phyloP scores from a whole-genome alignment of 2,329 filamentous ascomycete genomes.

The Fusarium anthophilum region DNA sequence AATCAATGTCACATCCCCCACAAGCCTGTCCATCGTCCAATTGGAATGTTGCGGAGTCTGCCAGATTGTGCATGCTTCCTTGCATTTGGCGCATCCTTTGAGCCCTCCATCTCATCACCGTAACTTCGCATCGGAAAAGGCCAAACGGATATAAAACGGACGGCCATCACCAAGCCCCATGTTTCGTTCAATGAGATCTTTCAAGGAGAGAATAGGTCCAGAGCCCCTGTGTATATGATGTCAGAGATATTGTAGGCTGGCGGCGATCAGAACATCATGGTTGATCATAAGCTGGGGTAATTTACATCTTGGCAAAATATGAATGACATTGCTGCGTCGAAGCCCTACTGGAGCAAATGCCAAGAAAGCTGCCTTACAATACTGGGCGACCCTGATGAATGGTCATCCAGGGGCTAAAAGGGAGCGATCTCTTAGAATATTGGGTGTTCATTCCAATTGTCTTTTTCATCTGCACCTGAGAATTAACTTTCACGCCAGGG shows the following conservation, averaged over 20 bases:
- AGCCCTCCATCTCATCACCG: neutral
- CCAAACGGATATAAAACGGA: neutral
- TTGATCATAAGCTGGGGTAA: neutral
- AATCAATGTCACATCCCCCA: neutral
- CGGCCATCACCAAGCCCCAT: neutral
- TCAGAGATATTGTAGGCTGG: constrained; percentile 8
- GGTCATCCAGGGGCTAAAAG: neutral
- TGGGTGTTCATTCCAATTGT: neutral
- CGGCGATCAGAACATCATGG: neutral
- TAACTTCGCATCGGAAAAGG: neutral
- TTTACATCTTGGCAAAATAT: neutral
- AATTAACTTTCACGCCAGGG: neutral
- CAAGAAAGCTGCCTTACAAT: neutral
- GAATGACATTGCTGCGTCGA: neutral
- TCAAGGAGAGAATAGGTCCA: neutral
- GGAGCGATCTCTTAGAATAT: neutral
- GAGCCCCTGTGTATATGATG: constrained; percentile 24
- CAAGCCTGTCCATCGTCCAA: neutral
- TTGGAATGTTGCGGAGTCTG: constrained; percentile 10
- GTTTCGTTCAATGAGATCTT: neutral
- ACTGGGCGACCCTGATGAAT: neutral
- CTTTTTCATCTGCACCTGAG: neutral
- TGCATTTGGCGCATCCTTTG: neutral
- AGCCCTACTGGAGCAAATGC: neutral
- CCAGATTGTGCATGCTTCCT: constrained; percentile 6